Evolutionary conservation across 1,139 yeast genomes (phyloP), one percentile per base, ranked within the genome.

Genomic region (Yamadazyma siamensis): DNA sequence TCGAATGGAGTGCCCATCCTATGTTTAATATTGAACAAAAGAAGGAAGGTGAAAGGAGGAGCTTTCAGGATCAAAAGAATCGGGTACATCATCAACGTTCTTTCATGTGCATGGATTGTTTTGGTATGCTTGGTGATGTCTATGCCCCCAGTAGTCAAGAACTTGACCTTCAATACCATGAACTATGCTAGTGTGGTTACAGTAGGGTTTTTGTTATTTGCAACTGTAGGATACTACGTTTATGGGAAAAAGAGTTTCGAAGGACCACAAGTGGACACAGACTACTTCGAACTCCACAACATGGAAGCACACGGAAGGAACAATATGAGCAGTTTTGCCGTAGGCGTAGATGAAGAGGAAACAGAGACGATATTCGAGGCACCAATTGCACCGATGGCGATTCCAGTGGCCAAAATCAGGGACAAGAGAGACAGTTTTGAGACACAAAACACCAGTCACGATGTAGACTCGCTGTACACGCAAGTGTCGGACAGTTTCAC

Each of bases 1-100:
- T 87, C 94, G 2, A 82, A 87, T 43, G 80, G 87, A 2, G 73
- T 86, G 8, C 95, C 95, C 2, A 77, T 86, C 21, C 48, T 80
- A 2, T 67, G 81, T 17, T 71, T 79, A 14, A 53, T 86, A 54
- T 49, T 83, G 18, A 73, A 80, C 43, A 76, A 77, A 31, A 61
- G 95, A 32, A 57, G 64, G 32, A 78, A 80, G 38, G 68, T 85
- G 31, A 68, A 71, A 46, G 88, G 89, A 27, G 81, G 89, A 0
- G 80, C 84, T 1, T 81, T 84, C 56, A 72, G 80, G 42, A 64
- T 86, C 34, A 69, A 77, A 32, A 75, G 67, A 44, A 57, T 80
- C 27, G 89, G 94, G 1, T 80, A 84, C 70, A 40, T 77, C 12
- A 63, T 85, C 34, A 81, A 83, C 45, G 52, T 70, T 1, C 50